Evolutionary conservation across 2,329 filamentous ascomycete genomes (phyloP), one percentile per base, ranked within the genome.

Genomic region (Tricladium varicosporioides): DNA sequence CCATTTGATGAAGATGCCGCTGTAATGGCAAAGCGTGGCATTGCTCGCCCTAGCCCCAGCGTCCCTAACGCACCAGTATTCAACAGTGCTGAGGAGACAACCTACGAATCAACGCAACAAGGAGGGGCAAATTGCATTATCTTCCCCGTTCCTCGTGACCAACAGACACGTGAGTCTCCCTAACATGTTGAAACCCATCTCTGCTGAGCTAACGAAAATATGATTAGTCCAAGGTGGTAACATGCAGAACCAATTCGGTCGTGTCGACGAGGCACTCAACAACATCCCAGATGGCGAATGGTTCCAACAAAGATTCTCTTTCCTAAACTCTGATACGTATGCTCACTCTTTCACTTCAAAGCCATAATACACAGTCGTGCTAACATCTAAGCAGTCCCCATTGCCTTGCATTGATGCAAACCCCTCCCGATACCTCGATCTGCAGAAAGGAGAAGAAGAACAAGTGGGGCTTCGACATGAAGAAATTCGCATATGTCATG

Each of bases 391-490:
- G 10, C 18, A 47, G 45, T 27, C 45, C 45, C 5, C 45, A 47
- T 13, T 47, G 45, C 18, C n/a, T 47, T 19, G 45, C 45, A 2
- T 27, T 47, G n/a, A 19, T 27, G 31, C 45, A 47, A 47, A 47
- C 19, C 16, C 45, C 45, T n/a, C 45, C 45, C 7, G 45, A 47
- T 22, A n/a, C 13, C 22, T 47, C 45, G 2, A 47, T 47, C 31
- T 47, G 45, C 45, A 19, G 15, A 13, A 47, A 47, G 45, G 45
- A 47, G 45, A 47, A 47, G 45, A 47, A 47, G 45, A 47, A 47
- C 18, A 47, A 13, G 45, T 47, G 45, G 45, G 45, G 45, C n/a
- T 47, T 47, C 10, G 45, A 47, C 19, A 47, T 47, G 45, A 47
- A 47, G 18, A 47, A 47, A 19, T 47, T 47, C 18, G 45, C 45